Percentiles rank a stretch among this genome's conserved stretches.
Conservation (phyloP, 495 filamentous ascomycete species). For the Cetradonia linearis region DNA sequence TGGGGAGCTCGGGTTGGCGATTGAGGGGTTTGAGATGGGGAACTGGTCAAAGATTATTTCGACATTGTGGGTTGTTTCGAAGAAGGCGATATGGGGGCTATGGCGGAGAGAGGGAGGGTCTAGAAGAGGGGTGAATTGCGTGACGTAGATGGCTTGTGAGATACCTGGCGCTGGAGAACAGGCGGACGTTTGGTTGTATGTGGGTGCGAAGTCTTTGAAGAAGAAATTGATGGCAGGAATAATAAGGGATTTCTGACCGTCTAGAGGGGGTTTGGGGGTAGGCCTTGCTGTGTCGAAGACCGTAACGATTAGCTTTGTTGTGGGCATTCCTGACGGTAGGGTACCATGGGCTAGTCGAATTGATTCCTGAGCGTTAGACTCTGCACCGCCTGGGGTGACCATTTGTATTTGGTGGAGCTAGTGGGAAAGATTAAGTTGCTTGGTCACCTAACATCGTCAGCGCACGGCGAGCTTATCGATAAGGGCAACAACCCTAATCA, state of each 20-base stretch:
- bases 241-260: neutral
- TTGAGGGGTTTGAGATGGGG: constrained; percentile 52
- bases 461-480: constrained; percentile 2
- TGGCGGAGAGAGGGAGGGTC: constrained; percentile 46
- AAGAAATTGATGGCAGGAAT: neutral
- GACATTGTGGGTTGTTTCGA: constrained; percentile 61
- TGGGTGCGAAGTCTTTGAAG: constrained; percentile 1
- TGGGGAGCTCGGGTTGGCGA: constrained; percentile 64
- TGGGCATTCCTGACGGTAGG: neutral
- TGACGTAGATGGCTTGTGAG: constrained; percentile 12
- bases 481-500: constrained; percentile 7
- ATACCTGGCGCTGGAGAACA: constrained; percentile 9
- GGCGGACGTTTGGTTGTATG: neutral
- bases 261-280: neutral
- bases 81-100: constrained; percentile 55
- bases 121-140: constrained; percentile 30
- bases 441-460: too few species aligned
- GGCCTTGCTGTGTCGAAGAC: constrained; percentile 14
- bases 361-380: too few species aligned
- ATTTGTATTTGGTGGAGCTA: neutral
- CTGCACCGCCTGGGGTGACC: neutral
- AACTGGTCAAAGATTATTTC: constrained; percentile 75
- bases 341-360: neutral
- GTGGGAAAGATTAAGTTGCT: neutral
- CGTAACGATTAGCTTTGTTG: constrained; percentile 11